Evolutionary conservation across 495 filamentous ascomycete species (phyloP), one percentile per base, ranked within the genome.

Genomic region (Xylaria venustula): DNA sequence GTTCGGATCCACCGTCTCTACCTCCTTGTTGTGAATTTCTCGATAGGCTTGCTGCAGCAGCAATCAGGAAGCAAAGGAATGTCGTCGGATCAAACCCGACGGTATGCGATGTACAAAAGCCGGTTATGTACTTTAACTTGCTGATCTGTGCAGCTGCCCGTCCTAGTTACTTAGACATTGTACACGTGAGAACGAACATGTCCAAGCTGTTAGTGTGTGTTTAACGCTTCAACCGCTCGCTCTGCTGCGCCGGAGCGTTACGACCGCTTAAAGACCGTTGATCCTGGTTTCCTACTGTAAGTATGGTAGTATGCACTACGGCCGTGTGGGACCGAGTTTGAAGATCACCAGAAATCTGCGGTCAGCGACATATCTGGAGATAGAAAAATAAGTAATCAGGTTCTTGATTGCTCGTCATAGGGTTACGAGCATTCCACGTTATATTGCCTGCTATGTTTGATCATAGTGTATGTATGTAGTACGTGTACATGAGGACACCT

Each of bases 41-140:
- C 14, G 34, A 23, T 7, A 40, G 6, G 7, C 37, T 15, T 15
- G 7, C 37, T 15, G 37, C 14, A 8, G 37, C 37, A 8, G 7
- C 37, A 40, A 12, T 12, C 42, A 28, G 36, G 15, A 23, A 12
- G 25, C 17, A 23, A n/a, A 55, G 22, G 15, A 60, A 42, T 46
- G 34, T 52, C 9, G 36, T 23, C 57, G 45, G 57, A 60, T 44
- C 56, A 36, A 60, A 45, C 26, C 41, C 40, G 17, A 55, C 40
- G 26, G 26, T 36, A 20, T 34, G 11, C 30, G 30, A 34, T 34
- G 30, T 34, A n/a, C n/a, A n/a, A n/a, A n/a, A n/a, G n/a, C n/a
- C n/a, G n/a, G n/a, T n/a, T n/a, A n/a, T n/a, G n/a, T n/a, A n/a
- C n/a, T n/a, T n/a, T n/a, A n/a, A n/a, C n/a, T n/a, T n/a, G n/a